Conservation (phyloP, 352 stramenopile species). For the Plasmopara halstedii region DNA sequence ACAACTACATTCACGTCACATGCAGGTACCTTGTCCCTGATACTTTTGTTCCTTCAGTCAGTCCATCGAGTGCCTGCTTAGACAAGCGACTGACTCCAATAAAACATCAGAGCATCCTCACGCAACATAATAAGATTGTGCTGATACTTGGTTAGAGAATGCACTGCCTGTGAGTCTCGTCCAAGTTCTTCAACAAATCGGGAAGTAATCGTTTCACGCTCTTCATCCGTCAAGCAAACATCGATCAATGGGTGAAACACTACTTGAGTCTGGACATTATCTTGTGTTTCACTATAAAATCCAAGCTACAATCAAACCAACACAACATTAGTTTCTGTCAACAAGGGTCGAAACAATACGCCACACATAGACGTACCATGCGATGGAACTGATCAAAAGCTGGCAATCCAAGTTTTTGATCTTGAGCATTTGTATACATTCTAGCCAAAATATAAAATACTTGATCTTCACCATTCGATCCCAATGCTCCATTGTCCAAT, state of each 20-base stretch:
- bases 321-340: slow-evolving; percentile 4
- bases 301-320: slow-evolving; percentile 37
- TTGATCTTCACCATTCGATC: slow-evolving; percentile 47
- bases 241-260: slow-evolving; percentile 65
- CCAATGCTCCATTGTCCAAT: slow-evolving; percentile 10
- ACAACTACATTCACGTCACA: not conserved
- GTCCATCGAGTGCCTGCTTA: slow-evolving; percentile 14
- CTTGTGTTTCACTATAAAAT: slow-evolving; percentile 72
- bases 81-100: slow-evolving; percentile 77
- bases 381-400: slow-evolving; percentile 78
- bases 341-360: not conserved
- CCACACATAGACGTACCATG: slow-evolving; percentile 42
- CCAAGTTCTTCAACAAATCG: slow-evolving; percentile 52
- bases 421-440: slow-evolving; percentile 65
- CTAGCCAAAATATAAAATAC: slow-evolving; percentile 77
- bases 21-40: no score
- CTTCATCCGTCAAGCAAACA: slow-evolving; percentile 46
- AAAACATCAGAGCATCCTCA: slow-evolving; percentile 82
- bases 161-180: slow-evolving; percentile 56
- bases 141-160: slow-evolving; percentile 78
- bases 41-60: no score
- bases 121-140: slow-evolving; percentile 78
- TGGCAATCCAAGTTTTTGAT: slow-evolving; percentile 68
- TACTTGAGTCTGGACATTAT: slow-evolving; percentile 65
- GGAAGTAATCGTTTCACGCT: slow-evolving; percentile 60